Evolutionary conservation across 2,329 filamentous ascomycete species (phyloP), one percentile per base, ranked within the genome.

Genomic region (Emergomyces africanus): DNA sequence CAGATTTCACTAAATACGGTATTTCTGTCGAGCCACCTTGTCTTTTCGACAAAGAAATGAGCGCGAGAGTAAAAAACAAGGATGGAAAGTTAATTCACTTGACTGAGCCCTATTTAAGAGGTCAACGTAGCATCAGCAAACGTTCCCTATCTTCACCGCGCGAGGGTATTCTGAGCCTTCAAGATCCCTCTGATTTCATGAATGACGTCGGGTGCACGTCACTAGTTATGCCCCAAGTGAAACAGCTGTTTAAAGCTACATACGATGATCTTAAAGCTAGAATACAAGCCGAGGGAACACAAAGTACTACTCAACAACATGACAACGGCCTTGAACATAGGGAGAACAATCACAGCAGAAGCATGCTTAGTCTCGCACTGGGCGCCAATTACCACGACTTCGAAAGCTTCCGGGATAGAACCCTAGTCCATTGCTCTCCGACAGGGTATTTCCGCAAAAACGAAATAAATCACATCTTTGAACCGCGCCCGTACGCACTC

Each of bases 111-210:
- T 65, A 71, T 50, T 59, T 71, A 9, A 69, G 70, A 54, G 74
- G 73, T 8, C 75, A 77, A 59, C 71, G 71, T 51, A 68, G 69
- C 18, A 73, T 77, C 28, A 67, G 71, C 14, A 70, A 66, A 39
- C 63, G 66, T 25, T 72, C 72, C 25, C 71, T 71, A 60, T 66
- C 64, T 44, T 64, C 74, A 68, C 62, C 71, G 60, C 20, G 60
- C 61, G 18, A 66, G 4, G 64, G 74, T 58, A 70, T 80, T 55
- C 72, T 85, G 55, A 80, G 74, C 60, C 71, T 86, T 15, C 81
- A 83, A 68, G 82, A 86, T 64, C 83, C 83, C 0, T 79, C 80
- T 8, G 77, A 84, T 65, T 74, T 76, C 23, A 74, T 74, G 65
- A 83, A 83, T 66, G 80, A 86, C 65, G 73, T 85, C 0, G 83